Percentiles rank a stretch among this genome's conserved stretches.
These are phyloP conservation scores for Blastobotrys petasosporus DNA, from an alignment of 1,139 yeast species.

Conservation along the genomic window DNA sequence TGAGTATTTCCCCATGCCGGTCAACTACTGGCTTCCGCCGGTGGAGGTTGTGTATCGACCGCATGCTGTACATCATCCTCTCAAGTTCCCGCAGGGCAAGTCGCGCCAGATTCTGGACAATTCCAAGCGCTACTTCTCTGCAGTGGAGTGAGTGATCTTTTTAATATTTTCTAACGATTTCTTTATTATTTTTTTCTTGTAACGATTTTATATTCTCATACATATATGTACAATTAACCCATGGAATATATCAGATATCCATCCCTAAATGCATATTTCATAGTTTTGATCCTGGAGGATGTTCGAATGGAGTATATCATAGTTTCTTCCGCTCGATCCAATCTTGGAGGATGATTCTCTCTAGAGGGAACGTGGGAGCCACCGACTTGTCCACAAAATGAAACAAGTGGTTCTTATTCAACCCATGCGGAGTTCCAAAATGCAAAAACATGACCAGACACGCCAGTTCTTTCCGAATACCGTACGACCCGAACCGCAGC, in stretches of 20 bases:
- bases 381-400: constrained; percentile 1
- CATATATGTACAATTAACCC: not conserved
- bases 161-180: not conserved
- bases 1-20: constrained; percentile 52
- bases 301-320: not conserved
- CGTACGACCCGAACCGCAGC: not conserved
- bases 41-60: constrained; percentile 57
- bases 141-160: constrained; percentile 29
- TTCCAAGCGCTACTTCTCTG: constrained; percentile 41
- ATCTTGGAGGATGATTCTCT: not conserved
- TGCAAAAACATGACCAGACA: constrained; percentile 3
- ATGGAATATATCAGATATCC: not conserved
- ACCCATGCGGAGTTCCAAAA: not conserved
- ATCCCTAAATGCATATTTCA: no score
- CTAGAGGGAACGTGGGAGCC: constrained; percentile 1
- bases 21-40: constrained; percentile 53
- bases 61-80: constrained; percentile 47
- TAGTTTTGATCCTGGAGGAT: no score
- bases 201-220: not conserved
- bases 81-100: constrained; percentile 22
- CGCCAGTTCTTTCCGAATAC: constrained; percentile 5
- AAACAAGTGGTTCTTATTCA: not conserved
- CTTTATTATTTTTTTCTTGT: not conserved
- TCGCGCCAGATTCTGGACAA: constrained; percentile 27
- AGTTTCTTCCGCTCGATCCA: not conserved